Evolutionary conservation across 257 asterid species (phyloP).

Genomic region (Solanum etuberosum): DNA sequence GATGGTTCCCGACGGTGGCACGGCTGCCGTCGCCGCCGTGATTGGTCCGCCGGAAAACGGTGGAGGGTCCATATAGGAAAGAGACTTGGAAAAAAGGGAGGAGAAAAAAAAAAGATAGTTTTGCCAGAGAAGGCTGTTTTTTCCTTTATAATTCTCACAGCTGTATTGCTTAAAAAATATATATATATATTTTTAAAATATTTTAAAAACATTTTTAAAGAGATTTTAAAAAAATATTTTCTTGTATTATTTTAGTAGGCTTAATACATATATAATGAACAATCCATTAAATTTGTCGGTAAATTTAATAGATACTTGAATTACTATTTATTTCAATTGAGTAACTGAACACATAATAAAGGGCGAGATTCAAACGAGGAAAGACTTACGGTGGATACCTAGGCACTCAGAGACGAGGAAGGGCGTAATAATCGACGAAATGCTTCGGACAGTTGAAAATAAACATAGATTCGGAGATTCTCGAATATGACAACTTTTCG

Average conservation of each 20-base stretch:
- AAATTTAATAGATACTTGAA: not conserved
- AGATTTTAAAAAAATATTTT: too few relatives aligned
- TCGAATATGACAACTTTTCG: too few relatives aligned
- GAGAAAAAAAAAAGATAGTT: constrained; percentile 1
- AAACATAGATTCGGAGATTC: too few relatives aligned
- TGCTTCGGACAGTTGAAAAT: too few relatives aligned
- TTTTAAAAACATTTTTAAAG: too few relatives aligned
- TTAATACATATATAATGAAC: too few relatives aligned
- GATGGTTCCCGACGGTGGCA: not conserved
- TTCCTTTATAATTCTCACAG: not conserved
- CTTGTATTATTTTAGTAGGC: not conserved
- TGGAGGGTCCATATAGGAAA: constrained; percentile 59
- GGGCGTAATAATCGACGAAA: too few relatives aligned
- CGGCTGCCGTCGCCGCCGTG: constrained; percentile 5
- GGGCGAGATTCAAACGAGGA: not conserved
- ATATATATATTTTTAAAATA: too few relatives aligned
- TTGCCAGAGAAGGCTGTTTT: not conserved
- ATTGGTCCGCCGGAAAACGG: constrained; percentile 32
- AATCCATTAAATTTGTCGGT: not conserved
- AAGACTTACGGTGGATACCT: not conserved
- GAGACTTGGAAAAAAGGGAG: not conserved
- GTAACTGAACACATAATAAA: too few relatives aligned
- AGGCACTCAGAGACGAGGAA: not conserved
- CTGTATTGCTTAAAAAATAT: not conserved
- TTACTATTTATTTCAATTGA: too few relatives aligned